Evolutionary conservation across 2,329 filamentous ascomycete species (phyloP).

Genomic region (Tolypocladium sp.): DNA sequence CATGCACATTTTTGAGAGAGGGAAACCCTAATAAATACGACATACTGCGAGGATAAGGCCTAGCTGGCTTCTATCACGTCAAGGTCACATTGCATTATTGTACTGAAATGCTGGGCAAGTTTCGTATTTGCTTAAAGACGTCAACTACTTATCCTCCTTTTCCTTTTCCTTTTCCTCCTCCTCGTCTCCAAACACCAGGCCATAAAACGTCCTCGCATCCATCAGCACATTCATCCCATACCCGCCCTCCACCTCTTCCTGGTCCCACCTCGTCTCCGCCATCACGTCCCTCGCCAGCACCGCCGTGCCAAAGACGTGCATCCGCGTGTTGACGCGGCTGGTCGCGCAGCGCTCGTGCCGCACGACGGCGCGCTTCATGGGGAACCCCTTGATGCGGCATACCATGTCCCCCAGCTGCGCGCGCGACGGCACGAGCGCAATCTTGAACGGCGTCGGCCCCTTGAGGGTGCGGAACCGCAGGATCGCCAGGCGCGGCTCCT

Average conservation of each 20-base stretch:
- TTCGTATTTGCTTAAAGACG: too few relatives aligned
- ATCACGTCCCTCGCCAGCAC: constrained; percentile 4
- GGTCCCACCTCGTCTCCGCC: not conserved
- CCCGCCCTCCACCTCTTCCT: not conserved
- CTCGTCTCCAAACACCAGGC: constrained; percentile 5
- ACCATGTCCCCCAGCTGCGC: constrained; percentile 6
- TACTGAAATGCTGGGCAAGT: too few relatives aligned
- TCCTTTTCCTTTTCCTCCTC: too few relatives aligned
- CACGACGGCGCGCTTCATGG: constrained; percentile 6
- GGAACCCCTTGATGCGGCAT: constrained; percentile 3
- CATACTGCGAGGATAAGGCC: too few relatives aligned
- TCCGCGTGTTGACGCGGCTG: not conserved
- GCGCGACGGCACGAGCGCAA: constrained; percentile 4
- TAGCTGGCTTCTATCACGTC: too few relatives aligned
- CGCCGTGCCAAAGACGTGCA: constrained; percentile 6
- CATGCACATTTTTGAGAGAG: too few relatives aligned
- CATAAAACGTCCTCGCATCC: constrained; percentile 6
- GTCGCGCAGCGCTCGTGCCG: not conserved
- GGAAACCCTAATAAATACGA: too few relatives aligned
- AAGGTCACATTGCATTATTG: too few relatives aligned
- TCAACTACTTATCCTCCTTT: not conserved
- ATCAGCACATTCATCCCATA: not conserved
- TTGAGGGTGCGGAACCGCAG: not conserved
- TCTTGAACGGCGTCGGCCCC: constrained; percentile 2
- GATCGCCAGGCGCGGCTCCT: constrained; percentile 6